Base-by-base conservation (phyloP, 345 rosid genomes). In the Rhizophora mangle region DNA sequence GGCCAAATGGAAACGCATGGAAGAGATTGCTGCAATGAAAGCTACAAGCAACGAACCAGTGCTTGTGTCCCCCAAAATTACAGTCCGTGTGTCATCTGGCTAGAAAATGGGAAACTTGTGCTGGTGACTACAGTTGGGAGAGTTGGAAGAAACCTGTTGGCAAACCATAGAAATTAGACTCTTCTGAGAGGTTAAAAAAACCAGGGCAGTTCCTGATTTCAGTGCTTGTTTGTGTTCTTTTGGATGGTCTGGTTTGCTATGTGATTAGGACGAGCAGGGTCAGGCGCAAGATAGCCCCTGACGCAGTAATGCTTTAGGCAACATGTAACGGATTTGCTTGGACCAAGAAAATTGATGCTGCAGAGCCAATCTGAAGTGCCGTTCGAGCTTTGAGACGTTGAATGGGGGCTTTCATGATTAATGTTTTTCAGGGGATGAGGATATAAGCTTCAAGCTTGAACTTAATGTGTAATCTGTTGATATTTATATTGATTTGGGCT, bases 1-100 rank as follows among this genome's bases (percentile, higher is more conserved):
- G 34, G 57, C 63, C 52, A 16, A 6, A 30, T 68, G 73, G 73
- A 30, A 63, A 62, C 18, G 54, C 60, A 22, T 63, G 27, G 65
- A 74, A 49, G 47, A 59, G 39, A 21, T 63, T 13, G 66, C 66
- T 8, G 51, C 52, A 37, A 15, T 37, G 39, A 63, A 63, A 39
- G 66, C 52, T 63, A 37, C 43, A 5, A 63, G 66, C 30, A 63
- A 63, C 26, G 66, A 63, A 37, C 49, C 66, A 2, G 66, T 39
- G 8, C 66, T 63, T 1, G 53, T 63, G 31, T 63, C 66, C 70
- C 80, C 78, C 0, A 77, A 75, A 63, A 46, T 21, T 31, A 39
- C 53, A 8, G 31, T 39, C 22, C 78, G 79, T 29, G 59, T 71
- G 15, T 65, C 75, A 56, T 81, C 86, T 49, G 76, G 88, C 70